Base-by-base conservation (phyloP, 2,329 filamentous ascomycete genomes). In the Periconia sp. region DNA sequence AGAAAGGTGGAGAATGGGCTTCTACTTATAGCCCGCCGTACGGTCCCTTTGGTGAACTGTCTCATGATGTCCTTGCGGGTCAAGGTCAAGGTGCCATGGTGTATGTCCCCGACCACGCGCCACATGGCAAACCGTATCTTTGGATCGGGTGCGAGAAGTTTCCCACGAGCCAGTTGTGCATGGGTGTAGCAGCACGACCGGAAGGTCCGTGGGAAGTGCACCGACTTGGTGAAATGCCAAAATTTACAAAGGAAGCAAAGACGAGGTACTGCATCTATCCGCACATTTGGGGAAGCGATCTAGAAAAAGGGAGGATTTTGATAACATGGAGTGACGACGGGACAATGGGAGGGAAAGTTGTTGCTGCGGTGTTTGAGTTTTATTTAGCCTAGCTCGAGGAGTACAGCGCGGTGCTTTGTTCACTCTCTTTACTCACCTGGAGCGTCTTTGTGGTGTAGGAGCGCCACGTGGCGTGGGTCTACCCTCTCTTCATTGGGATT, bases 91-190 rank as follows among this genome's bases (percentile, higher is more conserved):
- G 57, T 14, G 54, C 52, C 6, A 55, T 59, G 14, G 27, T 57
- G 1, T 48, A 54, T 27, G 13, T 57, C 27, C 54, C 54, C 15
- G 52, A 55, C 2, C 47, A 47, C 33, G 52, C 49, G 17, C 53
- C 53, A 15, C 19, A n/a, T 11, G 53, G 53, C 1, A 52, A 41
- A 23, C 23, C 44, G 18, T 56, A 47, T 44, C 17, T 59, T 14
- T 59, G 56, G 56, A n/a, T 59, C 20, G 56, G 56, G 15, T 49
- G 46, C 41, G 51, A 54, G 19, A 59, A 59, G 43, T 59, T 59
- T 45, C 46, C 45, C 44, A 54, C 51, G 17, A 56, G 56, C 48
- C 43, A 54, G 18, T 33, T 59, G 6, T 59, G 49, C 20, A 33
- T 59, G 9, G 56, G 56, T 3, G 47, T 45, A 30, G 56, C 56